Conservation (phyloP, 441 rosid species). For the Pelargonium citronellum region DNA sequence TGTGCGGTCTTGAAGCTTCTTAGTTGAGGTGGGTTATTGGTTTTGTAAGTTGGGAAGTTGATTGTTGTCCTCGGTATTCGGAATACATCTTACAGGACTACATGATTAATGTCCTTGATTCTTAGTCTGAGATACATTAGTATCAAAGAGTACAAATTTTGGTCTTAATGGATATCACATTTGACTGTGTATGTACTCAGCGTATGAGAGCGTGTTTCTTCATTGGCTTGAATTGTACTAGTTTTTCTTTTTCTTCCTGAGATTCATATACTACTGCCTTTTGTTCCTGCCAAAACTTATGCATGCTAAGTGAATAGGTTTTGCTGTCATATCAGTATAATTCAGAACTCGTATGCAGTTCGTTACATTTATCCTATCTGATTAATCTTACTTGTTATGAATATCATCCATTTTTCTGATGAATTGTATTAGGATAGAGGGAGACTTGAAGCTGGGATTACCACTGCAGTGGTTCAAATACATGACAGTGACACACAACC, state of each 20-base stretch:
- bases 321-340: neutral
- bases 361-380: slow-evolving; percentile 4
- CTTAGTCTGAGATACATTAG: too few relatives aligned
- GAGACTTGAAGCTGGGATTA: slow-evolving; percentile 33
- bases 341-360: slow-evolving; percentile 3
- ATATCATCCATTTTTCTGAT: slow-evolving; percentile 21
- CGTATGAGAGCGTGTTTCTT: neutral
- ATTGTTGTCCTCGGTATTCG: too few relatives aligned
- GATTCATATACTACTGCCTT: neutral
- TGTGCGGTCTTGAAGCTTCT: too few relatives aligned
- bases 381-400: slow-evolving; percentile 19
- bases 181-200: neutral
- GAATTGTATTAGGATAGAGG: slow-evolving; percentile 54
- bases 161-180: too few relatives aligned
- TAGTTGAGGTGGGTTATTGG: too few relatives aligned
- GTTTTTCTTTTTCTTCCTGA: neutral
- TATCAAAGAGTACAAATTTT: too few relatives aligned
- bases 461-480: slow-evolving; percentile 27
- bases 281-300: neutral
- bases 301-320: neutral
- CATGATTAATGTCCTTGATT: too few relatives aligned
- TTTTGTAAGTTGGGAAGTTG: too few relatives aligned
- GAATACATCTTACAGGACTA: too few relatives aligned
- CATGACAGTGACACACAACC: slow-evolving; percentile 23
- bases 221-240: neutral